Conservation (phyloP, 805 yeast genomes). For the Suhomyces sp. region DNA sequence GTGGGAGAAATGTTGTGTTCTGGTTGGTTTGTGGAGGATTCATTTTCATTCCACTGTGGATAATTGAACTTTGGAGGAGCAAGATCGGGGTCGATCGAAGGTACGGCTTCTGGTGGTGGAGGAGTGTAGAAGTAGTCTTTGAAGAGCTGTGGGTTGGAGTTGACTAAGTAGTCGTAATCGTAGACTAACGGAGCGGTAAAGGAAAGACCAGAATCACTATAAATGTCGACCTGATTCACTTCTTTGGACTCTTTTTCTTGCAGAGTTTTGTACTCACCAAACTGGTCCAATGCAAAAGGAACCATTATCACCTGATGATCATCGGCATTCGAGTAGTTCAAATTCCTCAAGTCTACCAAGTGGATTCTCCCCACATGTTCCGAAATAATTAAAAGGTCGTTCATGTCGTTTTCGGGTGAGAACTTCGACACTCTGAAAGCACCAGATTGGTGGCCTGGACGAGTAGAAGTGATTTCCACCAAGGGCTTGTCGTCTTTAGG, state of each 20-base stretch:
- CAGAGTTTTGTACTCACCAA: slow-evolving; percentile 20
- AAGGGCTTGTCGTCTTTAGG: slow-evolving; percentile 39
- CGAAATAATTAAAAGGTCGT: slow-evolving; percentile 70
- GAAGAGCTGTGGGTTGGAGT: slow-evolving; percentile 36
- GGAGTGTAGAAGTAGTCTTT: slow-evolving; percentile 35
- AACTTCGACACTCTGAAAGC: slow-evolving; percentile 62
- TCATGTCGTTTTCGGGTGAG: slow-evolving; percentile 53
- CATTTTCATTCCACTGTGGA: slow-evolving; percentile 19
- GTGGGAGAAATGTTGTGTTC: slow-evolving; percentile 12
- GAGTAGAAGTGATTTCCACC: slow-evolving; percentile 55
- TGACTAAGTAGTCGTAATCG: slow-evolving; percentile 38
- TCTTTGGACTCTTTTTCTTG: neutral
- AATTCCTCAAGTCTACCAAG: slow-evolving; percentile 72
- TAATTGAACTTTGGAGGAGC: slow-evolving; percentile 19
- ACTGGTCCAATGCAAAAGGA: slow-evolving; percentile 50
- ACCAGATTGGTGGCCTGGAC: slow-evolving; percentile 53
- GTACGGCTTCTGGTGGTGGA: slow-evolving; percentile 12
- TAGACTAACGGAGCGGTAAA: slow-evolving; percentile 35
- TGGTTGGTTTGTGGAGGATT: neutral
- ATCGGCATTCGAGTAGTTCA: slow-evolving; percentile 27
- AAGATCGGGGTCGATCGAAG: slow-evolving; percentile 3
- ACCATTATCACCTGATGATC: slow-evolving; percentile 75
- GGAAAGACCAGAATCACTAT: slow-evolving; percentile 1
- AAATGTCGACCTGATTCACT: neutral
- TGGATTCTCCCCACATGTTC: slow-evolving; percentile 90